A percentile compares a stretch with the other conserved stretches of the same genome.
phyloP scores from a whole-genome alignment of 176 grass and related monocot species.

The Pontederia paniculata region DNA sequence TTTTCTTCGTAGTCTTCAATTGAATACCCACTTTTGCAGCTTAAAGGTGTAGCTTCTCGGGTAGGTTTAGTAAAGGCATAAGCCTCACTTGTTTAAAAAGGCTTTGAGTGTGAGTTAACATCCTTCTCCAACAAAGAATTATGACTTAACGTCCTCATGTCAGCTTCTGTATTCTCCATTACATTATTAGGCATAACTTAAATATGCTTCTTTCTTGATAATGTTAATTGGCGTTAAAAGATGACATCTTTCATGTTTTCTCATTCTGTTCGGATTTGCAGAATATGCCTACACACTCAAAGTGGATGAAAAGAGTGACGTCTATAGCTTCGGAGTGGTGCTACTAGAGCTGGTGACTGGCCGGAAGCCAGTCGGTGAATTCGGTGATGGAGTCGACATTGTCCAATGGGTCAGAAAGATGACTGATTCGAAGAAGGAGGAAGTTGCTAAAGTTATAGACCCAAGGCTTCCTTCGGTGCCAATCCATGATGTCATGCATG shows the following conservation, averaged over 20 bases:
- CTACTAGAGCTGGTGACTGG: constrained; percentile 79
- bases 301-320: constrained; percentile 93
- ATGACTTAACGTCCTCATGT: too few species aligned
- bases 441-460: constrained; percentile 64
- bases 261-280: constrained; percentile 9
- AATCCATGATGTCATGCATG: constrained; percentile 59
- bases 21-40: too few species aligned
- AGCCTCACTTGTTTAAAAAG: too few species aligned
- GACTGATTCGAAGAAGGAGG: constrained; percentile 49
- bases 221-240: not conserved
- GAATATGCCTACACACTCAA: constrained; percentile 98
- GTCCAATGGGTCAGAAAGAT: constrained; percentile 83
- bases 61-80: too few species aligned
- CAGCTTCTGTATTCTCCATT: too few species aligned
- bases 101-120: too few species aligned
- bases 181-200: too few species aligned
- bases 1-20: too few species aligned
- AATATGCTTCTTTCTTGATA: too few species aligned
- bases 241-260: not conserved
- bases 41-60: too few species aligned
- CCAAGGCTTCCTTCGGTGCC: constrained; percentile 69
- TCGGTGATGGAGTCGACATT: constrained; percentile 86
- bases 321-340: constrained; percentile 94
- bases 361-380: constrained; percentile 88
- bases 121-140: too few species aligned